Conservation (phyloP, 192 early-diverging fungal species). For the Endogone sp. region DNA sequence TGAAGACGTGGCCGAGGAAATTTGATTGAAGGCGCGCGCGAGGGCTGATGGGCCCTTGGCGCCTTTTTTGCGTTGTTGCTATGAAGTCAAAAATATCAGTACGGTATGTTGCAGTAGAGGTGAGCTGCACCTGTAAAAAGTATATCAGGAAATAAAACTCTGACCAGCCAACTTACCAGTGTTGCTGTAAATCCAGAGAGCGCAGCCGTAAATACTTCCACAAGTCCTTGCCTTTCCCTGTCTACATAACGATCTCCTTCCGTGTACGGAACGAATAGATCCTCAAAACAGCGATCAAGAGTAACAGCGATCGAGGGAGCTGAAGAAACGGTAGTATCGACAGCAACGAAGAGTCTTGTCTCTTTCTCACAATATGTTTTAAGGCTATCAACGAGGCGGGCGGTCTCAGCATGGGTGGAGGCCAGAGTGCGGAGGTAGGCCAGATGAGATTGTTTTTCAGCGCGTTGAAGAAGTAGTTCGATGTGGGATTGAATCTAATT, state of each 20-base stretch:
- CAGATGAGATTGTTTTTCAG: constrained; percentile 67
- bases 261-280: constrained; percentile 93
- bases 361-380: constrained; percentile 71
- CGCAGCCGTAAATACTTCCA: constrained; percentile 56
- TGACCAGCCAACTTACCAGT: constrained; percentile 23
- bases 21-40: constrained; percentile 30
- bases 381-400: constrained; percentile 69
- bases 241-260: constrained; percentile 85
- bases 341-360: constrained; percentile 29
- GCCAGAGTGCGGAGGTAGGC: constrained; percentile 76
- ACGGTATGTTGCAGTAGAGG: neutral
- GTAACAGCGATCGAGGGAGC: constrained; percentile 59
- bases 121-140: too few species aligned
- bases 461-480: constrained; percentile 71
- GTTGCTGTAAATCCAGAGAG: constrained; percentile 45
- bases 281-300: constrained; percentile 87
- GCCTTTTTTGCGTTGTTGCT: constrained; percentile 34
- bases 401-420: constrained; percentile 70
- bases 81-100: too few species aligned
- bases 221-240: constrained; percentile 68
- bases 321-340: constrained; percentile 35
- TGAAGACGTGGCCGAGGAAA: neutral
- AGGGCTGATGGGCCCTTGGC: constrained; percentile 25
- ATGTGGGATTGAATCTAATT: constrained; percentile 83
- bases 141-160: too few species aligned